Base-by-base conservation (phyloP, 148 eudicot species). In the Cornus controversa region DNA sequence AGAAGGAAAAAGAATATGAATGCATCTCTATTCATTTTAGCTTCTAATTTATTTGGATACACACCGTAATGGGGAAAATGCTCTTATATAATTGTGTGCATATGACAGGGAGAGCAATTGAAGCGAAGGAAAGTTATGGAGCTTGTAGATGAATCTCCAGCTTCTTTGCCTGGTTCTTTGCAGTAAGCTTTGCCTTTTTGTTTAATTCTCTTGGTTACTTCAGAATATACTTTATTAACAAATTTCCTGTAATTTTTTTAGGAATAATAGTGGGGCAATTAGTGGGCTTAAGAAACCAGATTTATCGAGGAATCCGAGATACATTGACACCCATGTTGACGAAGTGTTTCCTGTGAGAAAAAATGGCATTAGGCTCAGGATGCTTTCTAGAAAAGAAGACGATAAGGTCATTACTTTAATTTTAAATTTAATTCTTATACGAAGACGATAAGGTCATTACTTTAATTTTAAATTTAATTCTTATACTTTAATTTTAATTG, bases 31-130 rank as follows among this genome's bases (percentile, higher is more conserved):
- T 37, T 40, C 20, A 29, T 9, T n/a, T 10, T 6, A 71, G n/a
- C 40, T 13, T 31, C 0, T 31, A 31, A 31, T 18, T 42, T 72
- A 14, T 57, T 22, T 29, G 28, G 45, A 40, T 24, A 26, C 20
- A 37, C 54, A 37, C 60, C 66, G 37, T 63, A 10, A 27, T 53
- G 58, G 70, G n/a, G 63, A 29, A 64, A 64, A n/a, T 64, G 8
- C 57, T 77, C 70, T 24, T 66, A 37, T 50, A 42, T 66, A 67
- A 9, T 62, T 70, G 78, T 78, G 23, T 80, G 27, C 53, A 14
- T 70, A 27, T 84, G 77, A 78, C 86, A 96, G 99, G 98, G 94
- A 50, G 97, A 96, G 84, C 93, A 89, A 75, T 81, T 96, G 84
- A 96, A 90, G 89, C 87, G 85, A 73, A 85, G 88, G 84, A 84